These are phyloP conservation scores for Aspergillus steynii DNA, from an alignment of 495 filamentous ascomycete genomes.

Conservation along the genomic window DNA sequence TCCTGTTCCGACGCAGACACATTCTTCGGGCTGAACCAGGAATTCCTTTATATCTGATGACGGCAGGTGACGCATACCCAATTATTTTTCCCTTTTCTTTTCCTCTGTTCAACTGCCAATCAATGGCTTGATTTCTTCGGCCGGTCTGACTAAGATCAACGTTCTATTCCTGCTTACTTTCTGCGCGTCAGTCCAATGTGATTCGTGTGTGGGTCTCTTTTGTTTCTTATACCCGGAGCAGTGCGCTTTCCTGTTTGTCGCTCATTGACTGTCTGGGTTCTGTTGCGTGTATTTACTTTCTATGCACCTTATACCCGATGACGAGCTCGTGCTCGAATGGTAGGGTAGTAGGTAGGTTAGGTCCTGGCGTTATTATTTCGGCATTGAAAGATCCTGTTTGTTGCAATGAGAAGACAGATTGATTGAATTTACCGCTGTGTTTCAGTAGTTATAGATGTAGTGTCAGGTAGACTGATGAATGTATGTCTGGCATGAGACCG, in stretches of 20 bases:
- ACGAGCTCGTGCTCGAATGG: not conserved
- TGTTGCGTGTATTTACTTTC: not conserved
- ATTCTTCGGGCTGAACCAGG: not conserved
- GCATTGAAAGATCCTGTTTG: no score
- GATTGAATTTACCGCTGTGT: no score
- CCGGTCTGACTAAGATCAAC: slow-evolving; percentile 2
- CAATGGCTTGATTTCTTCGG: slow-evolving; percentile 11
- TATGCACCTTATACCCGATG: not conserved
- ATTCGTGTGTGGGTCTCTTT: not conserved
- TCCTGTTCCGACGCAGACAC: not conserved
- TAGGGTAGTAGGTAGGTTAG: not conserved
- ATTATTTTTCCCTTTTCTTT: slow-evolving; percentile 1
- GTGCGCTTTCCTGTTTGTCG: not conserved
- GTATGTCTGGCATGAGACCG: no score
- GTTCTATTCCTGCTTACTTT: not conserved
- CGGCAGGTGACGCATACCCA: slow-evolving; percentile 11
- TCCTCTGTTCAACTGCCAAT: not conserved
- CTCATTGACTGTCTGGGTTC: not conserved
- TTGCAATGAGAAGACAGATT: no score
- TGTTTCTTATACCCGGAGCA: not conserved
- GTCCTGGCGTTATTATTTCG: not conserved
- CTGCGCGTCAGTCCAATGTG: not conserved
- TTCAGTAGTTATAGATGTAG: no score
- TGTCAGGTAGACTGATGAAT: no score
- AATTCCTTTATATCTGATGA: slow-evolving; percentile 2